Base-by-base conservation (phyloP, 2,329 filamentous ascomycete genomes). In the Diaporthe nobilis region DNA sequence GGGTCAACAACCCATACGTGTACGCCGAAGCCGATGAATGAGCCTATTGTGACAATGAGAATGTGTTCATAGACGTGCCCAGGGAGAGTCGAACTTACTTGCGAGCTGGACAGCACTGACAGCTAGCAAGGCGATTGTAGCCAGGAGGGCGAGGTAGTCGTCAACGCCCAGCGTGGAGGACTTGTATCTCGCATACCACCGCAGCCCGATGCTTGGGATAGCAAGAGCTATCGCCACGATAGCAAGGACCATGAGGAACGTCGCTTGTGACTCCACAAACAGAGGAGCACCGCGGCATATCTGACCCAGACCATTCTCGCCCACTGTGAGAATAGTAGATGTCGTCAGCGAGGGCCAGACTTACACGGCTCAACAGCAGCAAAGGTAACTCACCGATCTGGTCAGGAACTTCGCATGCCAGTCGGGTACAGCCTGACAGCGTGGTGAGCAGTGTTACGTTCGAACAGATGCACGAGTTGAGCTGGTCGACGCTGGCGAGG, bases 1-100 rank as follows among this genome's bases (percentile, higher is more conserved):
- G 73, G 72, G 22, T 74, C 53, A 25, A 75, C 67, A 5, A 61
- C 63, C 73, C 73, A 75, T n/a, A 71, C 65, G 34, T 75, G 73
- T 28, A 47, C 53, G 22, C 73, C 73, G 44, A 75, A 72, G 12
- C 73, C 72, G 51, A 70, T 47, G 10, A 28, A 70, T 10, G 51
- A 39, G 67, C 61, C 72, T 74, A 15, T 17, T 5, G 22, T 15
- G 8, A 28, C 5, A 25, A 34, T 67, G 2, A 67, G 72, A 22
- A 42, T 53, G 31, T n/a, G 22, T 12, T 17, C 34, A 39, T 22
- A 9, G 9, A 42, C 22, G 31, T 39, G 17, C 2, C 2, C 8
- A 13, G 9, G 42, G 34, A 22, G 39, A 15, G 8, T 17, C 12
- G 44, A 25, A 49, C 71, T 51, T 55, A 73, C 72, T 68, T 3